Evolutionary conservation across 1,139 yeast species (phyloP).

Genomic region (Taiozyma sp.): DNA sequence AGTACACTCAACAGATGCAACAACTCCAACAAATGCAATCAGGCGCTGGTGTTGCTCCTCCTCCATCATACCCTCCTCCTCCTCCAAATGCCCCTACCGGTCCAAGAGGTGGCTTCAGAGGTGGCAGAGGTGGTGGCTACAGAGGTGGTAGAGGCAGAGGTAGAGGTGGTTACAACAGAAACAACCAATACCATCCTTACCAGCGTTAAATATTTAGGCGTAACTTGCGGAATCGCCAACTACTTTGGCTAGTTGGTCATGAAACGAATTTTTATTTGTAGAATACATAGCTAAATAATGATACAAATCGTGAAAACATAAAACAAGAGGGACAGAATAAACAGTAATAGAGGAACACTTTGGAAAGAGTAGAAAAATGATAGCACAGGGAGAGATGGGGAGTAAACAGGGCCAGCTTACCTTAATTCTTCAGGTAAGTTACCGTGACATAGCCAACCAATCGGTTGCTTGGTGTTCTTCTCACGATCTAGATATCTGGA

Average conservation of each 20-base stretch:
- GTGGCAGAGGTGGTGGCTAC: constrained; percentile 16
- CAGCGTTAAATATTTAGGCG: constrained; percentile 3
- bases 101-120: constrained; percentile 26
- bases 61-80: constrained; percentile 8
- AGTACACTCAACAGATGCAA: constrained; percentile 37
- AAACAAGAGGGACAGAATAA: neutral
- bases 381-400: neutral
- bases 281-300: neutral
- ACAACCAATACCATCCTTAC: constrained; percentile 30
- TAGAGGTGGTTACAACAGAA: constrained; percentile 22
- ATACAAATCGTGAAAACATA: neutral
- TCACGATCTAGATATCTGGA: constrained; percentile 29
- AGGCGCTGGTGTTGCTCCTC: constrained; percentile 23
- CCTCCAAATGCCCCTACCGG: constrained; percentile 32
- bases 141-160: constrained; percentile 20
- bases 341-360: neutral
- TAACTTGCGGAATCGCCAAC: neutral
- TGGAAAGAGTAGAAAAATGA: neutral
- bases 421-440: constrained; percentile 21
- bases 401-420: neutral
- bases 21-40: constrained; percentile 31
- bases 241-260: neutral
- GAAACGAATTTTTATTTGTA: neutral
- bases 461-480: constrained; percentile 32
- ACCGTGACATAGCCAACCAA: constrained; percentile 36